phyloP scores from a whole-genome alignment of 768 basidiomycete genomes.

The Sporobolomyces pararoseus region DNA sequence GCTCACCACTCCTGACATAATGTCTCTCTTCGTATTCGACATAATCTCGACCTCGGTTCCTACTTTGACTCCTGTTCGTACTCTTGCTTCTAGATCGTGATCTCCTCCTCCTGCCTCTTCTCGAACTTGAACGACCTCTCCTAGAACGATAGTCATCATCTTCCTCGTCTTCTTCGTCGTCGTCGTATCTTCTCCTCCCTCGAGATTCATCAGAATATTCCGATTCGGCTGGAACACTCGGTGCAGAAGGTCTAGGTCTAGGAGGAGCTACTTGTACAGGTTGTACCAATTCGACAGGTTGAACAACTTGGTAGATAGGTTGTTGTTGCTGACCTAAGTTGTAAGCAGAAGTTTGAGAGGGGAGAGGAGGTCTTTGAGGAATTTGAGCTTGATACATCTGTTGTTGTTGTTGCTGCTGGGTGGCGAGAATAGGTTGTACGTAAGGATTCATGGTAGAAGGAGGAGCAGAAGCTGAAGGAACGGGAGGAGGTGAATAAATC shows the following conservation, averaged over 20 bases:
- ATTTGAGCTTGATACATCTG: conserved; percentile 2
- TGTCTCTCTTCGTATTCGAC: conserved; percentile 19
- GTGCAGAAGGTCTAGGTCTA: conserved; percentile 11
- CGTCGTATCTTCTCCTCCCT: background rate
- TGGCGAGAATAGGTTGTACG: background rate
- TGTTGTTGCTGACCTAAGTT: background rate
- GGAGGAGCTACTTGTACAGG: background rate
- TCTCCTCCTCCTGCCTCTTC: background rate
- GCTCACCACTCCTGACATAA: conserved; percentile 2
- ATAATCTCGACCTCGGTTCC: background rate
- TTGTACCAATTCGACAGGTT: conserved; percentile 17
- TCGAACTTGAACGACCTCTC: conserved; percentile 2
- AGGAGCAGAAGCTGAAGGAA: conserved; percentile 1
- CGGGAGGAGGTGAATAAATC: conserved; percentile 2
- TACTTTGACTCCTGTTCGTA: background rate
- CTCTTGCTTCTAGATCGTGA: background rate
- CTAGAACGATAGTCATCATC: background rate
- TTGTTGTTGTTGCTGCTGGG: background rate
- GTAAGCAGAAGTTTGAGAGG: background rate
- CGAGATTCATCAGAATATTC: conserved; percentile 9
- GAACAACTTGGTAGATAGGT: conserved; percentile 9
- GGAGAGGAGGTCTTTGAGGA: background rate
- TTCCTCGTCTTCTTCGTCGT: background rate
- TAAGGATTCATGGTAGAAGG: conserved; percentile 9
- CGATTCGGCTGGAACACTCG: background rate